Percentiles rank a stretch among this genome's conserved stretches.
These are phyloP conservation scores for Eimeria acervulina DNA, from an alignment of 169 alveolate species.

Conservation along the genomic window DNA sequence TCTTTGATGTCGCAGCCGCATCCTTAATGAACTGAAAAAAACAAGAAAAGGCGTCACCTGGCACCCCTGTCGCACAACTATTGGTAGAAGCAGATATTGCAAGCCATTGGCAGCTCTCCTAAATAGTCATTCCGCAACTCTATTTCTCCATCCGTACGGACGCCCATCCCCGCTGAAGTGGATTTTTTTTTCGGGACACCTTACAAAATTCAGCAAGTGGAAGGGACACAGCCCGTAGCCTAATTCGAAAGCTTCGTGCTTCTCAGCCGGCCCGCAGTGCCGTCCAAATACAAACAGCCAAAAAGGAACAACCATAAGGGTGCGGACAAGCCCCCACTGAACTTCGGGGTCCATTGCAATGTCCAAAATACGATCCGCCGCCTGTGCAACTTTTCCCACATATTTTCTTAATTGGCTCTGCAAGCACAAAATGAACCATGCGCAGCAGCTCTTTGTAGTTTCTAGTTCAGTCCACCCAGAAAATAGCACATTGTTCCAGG, in stretches of 20 bases:
- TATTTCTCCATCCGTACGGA: not conserved
- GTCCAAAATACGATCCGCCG: conserved; percentile 11
- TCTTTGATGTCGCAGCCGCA: not conserved
- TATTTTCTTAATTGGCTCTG: not conserved
- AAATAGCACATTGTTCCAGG: not conserved
- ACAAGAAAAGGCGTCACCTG: not conserved
- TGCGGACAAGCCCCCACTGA: conserved; percentile 52
- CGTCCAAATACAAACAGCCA: conserved; percentile 50
- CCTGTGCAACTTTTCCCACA: conserved; percentile 6
- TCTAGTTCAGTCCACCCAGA: not conserved
- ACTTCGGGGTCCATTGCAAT: not conserved
- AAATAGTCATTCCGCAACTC: not conserved
- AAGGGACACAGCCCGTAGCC: conserved; percentile 61
- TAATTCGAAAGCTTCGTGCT: conserved; percentile 19
- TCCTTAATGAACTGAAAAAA: conserved; percentile 41
- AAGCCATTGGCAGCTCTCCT: not conserved
- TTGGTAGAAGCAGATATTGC: not conserved
- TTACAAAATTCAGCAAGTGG: conserved; percentile 33
- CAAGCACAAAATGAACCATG: not conserved
- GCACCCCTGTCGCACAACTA: not conserved
- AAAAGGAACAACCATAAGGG: conserved; percentile 34
- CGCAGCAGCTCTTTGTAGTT: not conserved
- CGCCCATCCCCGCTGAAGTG: not conserved
- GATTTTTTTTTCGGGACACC: not conserved
- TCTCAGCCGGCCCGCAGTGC: conserved; percentile 67